Base-by-base conservation (phyloP, 1,284 basidiomycete species). In the Heterobasidion occidentale region DNA sequence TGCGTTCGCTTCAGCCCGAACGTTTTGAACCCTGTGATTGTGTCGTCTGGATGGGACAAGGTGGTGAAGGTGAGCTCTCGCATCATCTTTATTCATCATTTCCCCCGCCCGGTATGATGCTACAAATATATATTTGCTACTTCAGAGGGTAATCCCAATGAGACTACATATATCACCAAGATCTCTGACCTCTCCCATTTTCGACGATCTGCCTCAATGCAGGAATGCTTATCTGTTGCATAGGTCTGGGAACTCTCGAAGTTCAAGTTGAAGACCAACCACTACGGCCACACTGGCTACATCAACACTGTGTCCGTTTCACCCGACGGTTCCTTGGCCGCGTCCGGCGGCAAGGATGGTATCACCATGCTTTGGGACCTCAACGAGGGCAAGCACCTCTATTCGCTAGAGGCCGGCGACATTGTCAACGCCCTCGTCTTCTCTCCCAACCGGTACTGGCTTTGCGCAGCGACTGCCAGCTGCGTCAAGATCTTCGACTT, bases 341-440 rank as follows among this genome's bases (percentile, higher is more conserved):
- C 97, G 55, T 99, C 97, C 51, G 97, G 97, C 71, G 97, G 97
- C 69, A 98, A 98, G 80, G 97, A 99, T 74, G 94, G 94, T 63
- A 96, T 99, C 77, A 98, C 95, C 72, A 99, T 99, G 97, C 91
- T 99, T 62, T 99, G 96, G 97, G 97, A 99, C 75, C 81, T 99
- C 67, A 98, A 98, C 77, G 97, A 99, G 80, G 95, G 94, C 83
- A 99, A 99, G 82, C 96, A 99, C 85, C 88, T 99, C 68, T 99
- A 99, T 86, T 98, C 94, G 60, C 90, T 99, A 63, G 97, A 99
- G 77, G 97, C 97, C 56, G 95, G 95, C 64, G 94, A 99, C 75
- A 83, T 94, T 66, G 94, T 99, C 85, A 99, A 99, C 74, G 94
- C 97, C 59, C 91, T 99, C 64, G 96, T 98, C 72, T 99, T 99